A percentile compares a stretch with the other conserved stretches of the same genome.
These are phyloP conservation scores for Piloderma croceum DNA, from an alignment of 768 basidiomycete species.

Conservation along the genomic window DNA sequence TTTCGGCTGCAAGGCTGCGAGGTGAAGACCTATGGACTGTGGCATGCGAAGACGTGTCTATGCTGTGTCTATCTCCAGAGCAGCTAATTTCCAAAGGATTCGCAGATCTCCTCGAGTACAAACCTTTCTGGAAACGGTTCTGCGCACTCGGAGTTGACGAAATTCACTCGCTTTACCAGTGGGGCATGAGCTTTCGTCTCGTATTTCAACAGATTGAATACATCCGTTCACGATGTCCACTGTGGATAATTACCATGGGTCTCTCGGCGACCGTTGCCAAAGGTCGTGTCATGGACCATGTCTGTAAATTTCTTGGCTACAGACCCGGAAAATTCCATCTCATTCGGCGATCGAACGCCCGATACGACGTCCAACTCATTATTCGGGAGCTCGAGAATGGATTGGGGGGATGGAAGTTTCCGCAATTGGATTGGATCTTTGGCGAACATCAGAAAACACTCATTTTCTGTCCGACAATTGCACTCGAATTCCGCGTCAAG, in stretches of 20 bases:
- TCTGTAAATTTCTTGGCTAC: conserved; percentile 19
- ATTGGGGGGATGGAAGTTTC: conserved; percentile 14
- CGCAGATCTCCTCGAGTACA: conserved; percentile 10
- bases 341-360: conserved; percentile 20
- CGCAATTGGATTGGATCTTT: conserved; percentile 25
- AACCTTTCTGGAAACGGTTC: conserved; percentile 15
- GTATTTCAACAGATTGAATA: conserved; percentile 20
- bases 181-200: conserved; percentile 20
- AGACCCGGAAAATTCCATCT: conserved; percentile 13
- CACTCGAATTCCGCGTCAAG: conserved; percentile 16
- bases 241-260: conserved; percentile 13
- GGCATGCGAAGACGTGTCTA: conserved; percentile 7
- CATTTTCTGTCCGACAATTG: conserved; percentile 25
- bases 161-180: conserved; percentile 19
- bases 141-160: conserved; percentile 23
- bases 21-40: conserved; percentile 12
- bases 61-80: conserved; percentile 22
- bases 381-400: conserved; percentile 15
- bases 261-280: conserved; percentile 17
- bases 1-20: conserved; percentile 1
- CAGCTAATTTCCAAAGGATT: conserved; percentile 18
- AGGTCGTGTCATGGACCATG: conserved; percentile 8
- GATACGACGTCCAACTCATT: conserved; percentile 20
- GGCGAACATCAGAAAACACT: conserved; percentile 13
- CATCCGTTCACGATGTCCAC: conserved; percentile 13